These are phyloP conservation scores for Dryas drummondii DNA, from an alignment of 306 rosid genomes.

Conservation along the genomic window DNA sequence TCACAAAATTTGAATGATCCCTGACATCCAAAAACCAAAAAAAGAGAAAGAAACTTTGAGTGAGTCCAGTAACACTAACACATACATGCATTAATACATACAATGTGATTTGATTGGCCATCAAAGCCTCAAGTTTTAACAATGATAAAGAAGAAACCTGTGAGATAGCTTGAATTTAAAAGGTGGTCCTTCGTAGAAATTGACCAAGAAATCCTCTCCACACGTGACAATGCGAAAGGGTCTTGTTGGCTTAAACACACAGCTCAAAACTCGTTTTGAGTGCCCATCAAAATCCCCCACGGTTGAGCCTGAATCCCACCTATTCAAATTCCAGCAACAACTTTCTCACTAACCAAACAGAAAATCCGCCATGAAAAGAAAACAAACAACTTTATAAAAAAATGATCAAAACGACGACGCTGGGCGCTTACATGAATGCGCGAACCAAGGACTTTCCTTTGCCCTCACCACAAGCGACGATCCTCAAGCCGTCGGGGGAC, in stretches of 20 bases:
- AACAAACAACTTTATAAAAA: neutral
- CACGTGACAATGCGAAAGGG: slow-evolving; percentile 89
- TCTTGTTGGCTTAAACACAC: slow-evolving; percentile 89
- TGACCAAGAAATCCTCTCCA: slow-evolving; percentile 89
- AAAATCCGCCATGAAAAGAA: neutral
- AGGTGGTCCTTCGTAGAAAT: slow-evolving; percentile 95
- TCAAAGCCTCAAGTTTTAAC: neutral
- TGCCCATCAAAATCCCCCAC: slow-evolving; percentile 99
- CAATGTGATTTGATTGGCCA: neutral
- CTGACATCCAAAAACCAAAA: slow-evolving; percentile 45
- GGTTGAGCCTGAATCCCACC: slow-evolving; percentile 97
- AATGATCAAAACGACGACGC: neutral
- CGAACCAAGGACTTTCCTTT: slow-evolving; percentile 89
- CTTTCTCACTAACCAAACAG: slow-evolving; percentile 12
- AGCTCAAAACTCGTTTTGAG: slow-evolving; percentile 84
- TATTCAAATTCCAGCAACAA: slow-evolving; percentile 18
- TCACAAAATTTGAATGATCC: slow-evolving; percentile 96
- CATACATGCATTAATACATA: neutral
- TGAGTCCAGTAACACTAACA: neutral
- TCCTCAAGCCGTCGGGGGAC: slow-evolving; percentile 89
- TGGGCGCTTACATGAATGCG: slow-evolving; percentile 68
- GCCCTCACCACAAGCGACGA: slow-evolving; percentile 91
- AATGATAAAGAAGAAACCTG: slow-evolving; percentile 45
- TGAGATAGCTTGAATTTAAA: slow-evolving; percentile 86
- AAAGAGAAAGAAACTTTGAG: neutral